Percentiles rank a stretch among this genome's conserved stretches.
These are phyloP conservation scores for Haplographium delicatum DNA, from an alignment of 495 filamentous ascomycete species.

Conservation along the genomic window DNA sequence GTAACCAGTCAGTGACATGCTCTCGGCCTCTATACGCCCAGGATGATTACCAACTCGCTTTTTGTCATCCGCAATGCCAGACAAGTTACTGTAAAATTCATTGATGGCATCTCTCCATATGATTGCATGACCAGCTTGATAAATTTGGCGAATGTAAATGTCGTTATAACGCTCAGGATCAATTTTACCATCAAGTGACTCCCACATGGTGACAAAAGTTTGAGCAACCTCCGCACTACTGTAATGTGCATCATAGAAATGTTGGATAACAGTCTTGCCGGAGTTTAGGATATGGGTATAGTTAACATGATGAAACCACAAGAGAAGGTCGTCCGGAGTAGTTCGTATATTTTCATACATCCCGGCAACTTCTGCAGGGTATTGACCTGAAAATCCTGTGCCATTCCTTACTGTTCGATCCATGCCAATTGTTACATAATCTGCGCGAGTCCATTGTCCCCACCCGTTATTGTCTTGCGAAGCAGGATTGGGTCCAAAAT, in stretches of 20 bases:
- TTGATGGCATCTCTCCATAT: constrained; percentile 64
- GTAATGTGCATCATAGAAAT: constrained; percentile 73
- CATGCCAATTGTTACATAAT: constrained; percentile 57
- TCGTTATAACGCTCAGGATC: constrained; percentile 59
- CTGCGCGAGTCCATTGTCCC: constrained; percentile 70
- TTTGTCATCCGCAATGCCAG: constrained; percentile 48
- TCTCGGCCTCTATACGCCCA: constrained; percentile 61
- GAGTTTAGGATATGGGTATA: constrained; percentile 60
- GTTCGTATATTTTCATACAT: constrained; percentile 55
- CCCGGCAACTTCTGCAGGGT: constrained; percentile 52
- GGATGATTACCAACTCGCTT: constrained; percentile 53
- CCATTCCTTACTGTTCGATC: constrained; percentile 64
- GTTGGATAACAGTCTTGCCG: constrained; percentile 67
- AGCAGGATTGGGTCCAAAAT: constrained; percentile 63
- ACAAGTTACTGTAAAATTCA: constrained; percentile 56
- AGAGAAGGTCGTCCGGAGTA: constrained; percentile 62
- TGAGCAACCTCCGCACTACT: constrained; percentile 54
- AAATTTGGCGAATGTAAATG: constrained; percentile 49
- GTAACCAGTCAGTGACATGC: constrained; percentile 54
- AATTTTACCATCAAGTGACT: constrained; percentile 47
- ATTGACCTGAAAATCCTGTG: constrained; percentile 60
- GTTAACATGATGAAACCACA: constrained; percentile 74
- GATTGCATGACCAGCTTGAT: constrained; percentile 64
- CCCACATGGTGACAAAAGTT: constrained; percentile 50
- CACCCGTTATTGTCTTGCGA: constrained; percentile 64